These are phyloP conservation scores for Podila epicladia DNA, from an alignment of 192 early-diverging fungal species.

Conservation along the genomic window DNA sequence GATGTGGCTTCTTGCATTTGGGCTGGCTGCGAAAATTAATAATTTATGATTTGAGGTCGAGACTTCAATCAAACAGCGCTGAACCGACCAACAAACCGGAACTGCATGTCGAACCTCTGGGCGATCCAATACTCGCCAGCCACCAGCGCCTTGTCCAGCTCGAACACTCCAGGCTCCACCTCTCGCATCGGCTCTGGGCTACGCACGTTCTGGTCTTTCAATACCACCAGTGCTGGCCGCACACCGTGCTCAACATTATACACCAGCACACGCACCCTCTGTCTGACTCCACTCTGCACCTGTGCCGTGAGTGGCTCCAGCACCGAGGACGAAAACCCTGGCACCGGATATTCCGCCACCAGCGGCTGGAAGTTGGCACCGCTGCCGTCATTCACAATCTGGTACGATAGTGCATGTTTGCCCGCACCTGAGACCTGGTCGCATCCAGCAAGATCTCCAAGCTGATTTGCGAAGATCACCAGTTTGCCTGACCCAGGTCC, in stretches of 20 bases:
- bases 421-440: no score
- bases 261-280: constrained; percentile 15
- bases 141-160: constrained; percentile 6
- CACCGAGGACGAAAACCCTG: constrained; percentile 16
- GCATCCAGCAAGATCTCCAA: neutral
- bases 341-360: neutral
- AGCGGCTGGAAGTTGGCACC: constrained; percentile 24
- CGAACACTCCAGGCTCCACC: constrained; percentile 13
- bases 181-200: constrained; percentile 5
- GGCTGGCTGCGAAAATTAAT: no score
- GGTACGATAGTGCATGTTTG: constrained; percentile 7
- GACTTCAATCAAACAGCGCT: neutral
- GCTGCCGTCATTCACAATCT: constrained; percentile 19
- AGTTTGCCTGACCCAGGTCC: constrained; percentile 13
- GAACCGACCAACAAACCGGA: neutral
- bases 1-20: no score
- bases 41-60: no score
- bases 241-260: constrained; percentile 5
- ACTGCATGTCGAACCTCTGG: neutral
- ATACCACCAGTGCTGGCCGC: neutral
- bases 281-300: constrained; percentile 13
- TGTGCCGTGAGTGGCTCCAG: constrained; percentile 17
- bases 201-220: neutral
- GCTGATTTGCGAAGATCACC: neutral
- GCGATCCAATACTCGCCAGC: constrained; percentile 18